Evolutionary conservation across 768 basidiomycete species (phyloP).

Genomic region (Mycena vitilis): DNA sequence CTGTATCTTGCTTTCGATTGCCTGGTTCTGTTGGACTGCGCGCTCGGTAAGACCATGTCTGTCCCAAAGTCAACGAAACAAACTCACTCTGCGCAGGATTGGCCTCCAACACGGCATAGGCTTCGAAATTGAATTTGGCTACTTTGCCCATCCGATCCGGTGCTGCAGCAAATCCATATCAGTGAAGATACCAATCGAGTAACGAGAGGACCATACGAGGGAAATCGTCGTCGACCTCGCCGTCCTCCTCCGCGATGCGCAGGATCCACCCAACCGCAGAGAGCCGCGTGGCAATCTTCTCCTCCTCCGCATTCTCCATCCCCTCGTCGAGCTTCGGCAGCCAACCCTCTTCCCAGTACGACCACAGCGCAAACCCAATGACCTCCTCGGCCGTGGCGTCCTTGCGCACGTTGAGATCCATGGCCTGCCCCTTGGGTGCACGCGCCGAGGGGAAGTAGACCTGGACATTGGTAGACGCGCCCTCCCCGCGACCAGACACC

Average conservation of each 20-base stretch:
- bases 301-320: slow-evolving; percentile 68
- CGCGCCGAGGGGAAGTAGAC: slow-evolving; percentile 89
- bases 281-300: slow-evolving; percentile 66
- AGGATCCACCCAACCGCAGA: slow-evolving; percentile 92
- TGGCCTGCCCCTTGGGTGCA: slow-evolving; percentile 67
- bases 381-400: slow-evolving; percentile 97
- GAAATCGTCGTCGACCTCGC: slow-evolving; percentile 98
- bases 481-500: slow-evolving; percentile 80
- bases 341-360: slow-evolving; percentile 92
- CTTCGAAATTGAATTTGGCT: slow-evolving; percentile 88
- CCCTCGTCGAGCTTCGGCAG: slow-evolving; percentile 81
- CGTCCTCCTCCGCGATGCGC: slow-evolving; percentile 95
- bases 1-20: slow-evolving; percentile 83
- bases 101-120: slow-evolving; percentile 89
- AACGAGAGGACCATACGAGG: slow-evolving; percentile 74
- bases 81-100: slow-evolving; percentile 70
- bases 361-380: slow-evolving; percentile 91
- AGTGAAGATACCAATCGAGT: slow-evolving; percentile 4
- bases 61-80: slow-evolving; percentile 10
- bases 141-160: slow-evolving; percentile 90
- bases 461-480: slow-evolving; percentile 71
- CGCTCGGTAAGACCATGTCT: slow-evolving; percentile 37
- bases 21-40: slow-evolving; percentile 78
- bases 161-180: slow-evolving; percentile 62
- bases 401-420: slow-evolving; percentile 81